phyloP scores from a whole-genome alignment of 495 filamentous ascomycete species.

The Lichenothelia convexa region DNA sequence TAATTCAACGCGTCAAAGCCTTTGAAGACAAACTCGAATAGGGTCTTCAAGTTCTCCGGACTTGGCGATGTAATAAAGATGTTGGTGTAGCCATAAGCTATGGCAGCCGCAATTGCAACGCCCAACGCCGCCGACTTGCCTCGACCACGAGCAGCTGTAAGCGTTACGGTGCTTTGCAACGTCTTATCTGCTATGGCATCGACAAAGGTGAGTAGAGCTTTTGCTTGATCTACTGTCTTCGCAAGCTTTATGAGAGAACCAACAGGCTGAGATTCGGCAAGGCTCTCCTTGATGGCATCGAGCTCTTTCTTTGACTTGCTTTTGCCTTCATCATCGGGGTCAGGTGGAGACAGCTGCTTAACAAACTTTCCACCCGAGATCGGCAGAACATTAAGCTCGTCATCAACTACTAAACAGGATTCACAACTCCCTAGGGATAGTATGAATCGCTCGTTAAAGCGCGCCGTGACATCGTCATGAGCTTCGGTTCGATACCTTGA shows the following conservation, averaged over 20 bases:
- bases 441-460: constrained; percentile 97
- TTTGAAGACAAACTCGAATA: constrained; percentile 98
- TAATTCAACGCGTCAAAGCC: constrained; percentile 90
- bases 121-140: constrained; percentile 95
- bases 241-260: constrained; percentile 69
- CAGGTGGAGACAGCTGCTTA: constrained; percentile 56
- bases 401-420: constrained; percentile 87
- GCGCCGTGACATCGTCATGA: constrained; percentile 81
- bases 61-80: constrained; percentile 98
- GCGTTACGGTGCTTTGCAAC: constrained; percentile 73
- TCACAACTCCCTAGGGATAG: constrained; percentile 88
- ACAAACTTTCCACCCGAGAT: constrained; percentile 92
- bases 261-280: constrained; percentile 70
- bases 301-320: constrained; percentile 56
- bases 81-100: constrained; percentile 95
- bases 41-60: constrained; percentile 93
- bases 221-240: constrained; percentile 86
- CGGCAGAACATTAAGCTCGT: constrained; percentile 92
- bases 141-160: constrained; percentile 86
- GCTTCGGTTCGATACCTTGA: constrained; percentile 93
- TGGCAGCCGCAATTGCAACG: constrained; percentile 79
- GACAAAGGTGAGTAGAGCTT: constrained; percentile 83
- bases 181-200: constrained; percentile 96
- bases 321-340: constrained; percentile 45
- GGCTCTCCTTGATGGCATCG: constrained; percentile 67